Evolutionary conservation across 768 basidiomycete genomes (phyloP), one percentile per base, ranked within the genome.

Genomic region (Suillus subalutaceus): DNA sequence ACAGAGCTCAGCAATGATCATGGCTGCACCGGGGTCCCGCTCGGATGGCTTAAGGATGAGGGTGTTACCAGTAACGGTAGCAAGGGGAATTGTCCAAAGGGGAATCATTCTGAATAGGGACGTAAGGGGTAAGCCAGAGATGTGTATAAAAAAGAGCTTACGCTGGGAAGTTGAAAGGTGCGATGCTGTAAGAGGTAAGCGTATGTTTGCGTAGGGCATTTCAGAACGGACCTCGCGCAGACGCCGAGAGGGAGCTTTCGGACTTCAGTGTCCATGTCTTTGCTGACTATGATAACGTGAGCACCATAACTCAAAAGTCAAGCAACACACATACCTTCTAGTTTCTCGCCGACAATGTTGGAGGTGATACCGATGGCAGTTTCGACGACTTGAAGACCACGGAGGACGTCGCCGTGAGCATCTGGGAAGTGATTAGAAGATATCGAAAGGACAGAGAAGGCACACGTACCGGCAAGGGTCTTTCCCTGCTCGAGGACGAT

Each of bases 401-500:
- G 92, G 15, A 95, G 86, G 44, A 99, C 85, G 77, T 99, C 97
- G 0, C 97, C 97, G 69, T 94, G 94, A 0, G 97, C 97, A 79
- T 99, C 97, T 91, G 32, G 63, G 16, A 35, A 62, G 66, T 5
- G 48, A 59, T 43, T 63, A 56, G 56, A 58, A 53, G n/a, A 46
- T 37, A 66, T 35, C 32, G n/a, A 38, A 30, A 61, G 50, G 69
- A 44, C 7, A 4, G 32, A 41, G 43, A 20, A 26, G 60, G 37
- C 55, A n/a, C 37, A 67, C 79, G 18, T 70, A 92, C 92, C 92
- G 68, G 92, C 87, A 52, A 93, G 79, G 0, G 97, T 99, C 81
- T 98, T 98, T 18, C 97, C 97, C 79, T 99, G 97, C 75, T 98
- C 96, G 26, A 98, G 80, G 32, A 96, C 94, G 64, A 98, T 98